Base-by-base conservation (phyloP, 495 filamentous ascomycete genomes). In the Penicillium psychrofluorescens region DNA sequence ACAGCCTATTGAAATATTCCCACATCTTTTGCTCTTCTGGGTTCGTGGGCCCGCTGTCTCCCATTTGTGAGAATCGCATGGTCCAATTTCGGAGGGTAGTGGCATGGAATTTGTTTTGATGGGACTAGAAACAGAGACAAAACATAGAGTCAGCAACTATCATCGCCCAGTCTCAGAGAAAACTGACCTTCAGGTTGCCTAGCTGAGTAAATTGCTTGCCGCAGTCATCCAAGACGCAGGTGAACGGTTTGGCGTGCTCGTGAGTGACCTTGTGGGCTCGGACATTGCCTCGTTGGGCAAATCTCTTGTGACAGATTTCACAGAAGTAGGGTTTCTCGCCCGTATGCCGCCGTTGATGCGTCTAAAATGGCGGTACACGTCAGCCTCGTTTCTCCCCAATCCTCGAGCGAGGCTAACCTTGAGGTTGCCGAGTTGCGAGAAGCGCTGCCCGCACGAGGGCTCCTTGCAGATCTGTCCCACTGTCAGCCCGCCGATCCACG, bases 41-140 rank as follows among this genome's bases (percentile, higher is more conserved):
- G 5, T 76, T 74, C 43, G 91, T 80, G 6, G 74, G 66, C 29
- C 83, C 77, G 6, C 73, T 75, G 37, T 85, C 76, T 9, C 67
- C 63, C 40, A 87, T 68, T 44, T 71, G 71, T 4, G 82, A 79
- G 58, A 96, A 94, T 56, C 81, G 86, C 28, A 69, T 45, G 4
- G 86, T 94, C 37, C 95, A 67, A n/a, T 76, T 64, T 31, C 76
- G 75, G 27, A 97, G 73, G 1, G 86, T 84, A 7, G 75, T 59
- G 15, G 77, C 70, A 59, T 97, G 91, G 56, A 92, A 97, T 49
- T 86, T 88, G 63, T 97, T 96, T 60, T 95, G 90, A 59, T 97
- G 91, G 14, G 82, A 90, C 89, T 95, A 48, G 45, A 47, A 14
- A 22, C 32, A 13, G 46, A 42, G 15, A 16, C 6, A 6, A 28